phyloP scores from a whole-genome alignment of 441 rosid species.

The Gossypium gossypioides region DNA sequence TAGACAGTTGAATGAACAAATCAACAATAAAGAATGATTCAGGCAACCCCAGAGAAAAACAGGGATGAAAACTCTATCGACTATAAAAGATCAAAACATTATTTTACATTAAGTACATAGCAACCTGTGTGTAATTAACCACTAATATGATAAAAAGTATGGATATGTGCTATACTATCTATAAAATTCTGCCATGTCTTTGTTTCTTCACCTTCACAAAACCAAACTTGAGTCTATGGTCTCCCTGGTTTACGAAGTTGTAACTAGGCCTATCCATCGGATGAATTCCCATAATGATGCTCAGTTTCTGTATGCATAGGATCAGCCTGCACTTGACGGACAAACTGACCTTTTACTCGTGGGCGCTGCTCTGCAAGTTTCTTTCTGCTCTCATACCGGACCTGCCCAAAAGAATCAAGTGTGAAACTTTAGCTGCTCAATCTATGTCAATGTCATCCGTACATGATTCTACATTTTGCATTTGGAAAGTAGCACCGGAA shows the following conservation, averaged over 20 bases:
- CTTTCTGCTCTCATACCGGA: slow-evolving; percentile 80
- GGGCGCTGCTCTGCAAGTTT: slow-evolving; percentile 94
- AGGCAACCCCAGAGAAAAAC: not conserved
- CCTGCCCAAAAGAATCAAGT: slow-evolving; percentile 35
- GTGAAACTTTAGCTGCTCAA: not conserved
- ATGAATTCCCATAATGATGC: slow-evolving; percentile 13
- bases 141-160: not conserved
- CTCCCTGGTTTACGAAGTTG: not conserved
- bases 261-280: slow-evolving; percentile 13
- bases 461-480: not conserved
- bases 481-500: not conserved
- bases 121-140: not conserved
- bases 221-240: not conserved
- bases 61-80: not conserved
- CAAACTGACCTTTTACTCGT: slow-evolving; percentile 84
- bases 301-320: slow-evolving; percentile 21
- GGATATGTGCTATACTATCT: not conserved
- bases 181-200: not conserved
- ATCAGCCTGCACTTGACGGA: slow-evolving; percentile 47
- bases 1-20: not conserved
- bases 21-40: not conserved
- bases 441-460: not conserved
- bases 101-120: not conserved
- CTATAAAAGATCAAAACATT: not conserved
- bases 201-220: not conserved